Evolutionary conservation across 169 alveolate species (phyloP).

Genomic region (Toxoplasma gondii): DNA sequence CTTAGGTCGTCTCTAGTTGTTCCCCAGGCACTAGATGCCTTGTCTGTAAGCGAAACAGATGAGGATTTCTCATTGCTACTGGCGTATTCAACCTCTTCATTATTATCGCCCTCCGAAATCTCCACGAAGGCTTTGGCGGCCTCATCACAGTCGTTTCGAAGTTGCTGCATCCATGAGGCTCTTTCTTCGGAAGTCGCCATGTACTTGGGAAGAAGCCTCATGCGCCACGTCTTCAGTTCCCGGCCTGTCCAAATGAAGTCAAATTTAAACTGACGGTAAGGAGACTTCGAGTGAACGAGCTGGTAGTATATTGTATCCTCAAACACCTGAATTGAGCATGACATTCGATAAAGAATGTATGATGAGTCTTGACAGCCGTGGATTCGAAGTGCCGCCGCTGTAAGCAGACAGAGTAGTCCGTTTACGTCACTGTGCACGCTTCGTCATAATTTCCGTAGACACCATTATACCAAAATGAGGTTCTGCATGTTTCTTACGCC

Average conservation of each 20-base stretch:
- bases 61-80: background rate
- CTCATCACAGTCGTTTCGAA: slow-evolving; percentile 62
- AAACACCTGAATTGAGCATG: slow-evolving; percentile 51
- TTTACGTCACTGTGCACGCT: too few relatives aligned
- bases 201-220: slow-evolving; percentile 72
- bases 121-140: background rate
- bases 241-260: slow-evolving; percentile 79
- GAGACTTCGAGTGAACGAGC: slow-evolving; percentile 72
- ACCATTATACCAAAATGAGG: too few relatives aligned
- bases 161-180: slow-evolving; percentile 78
- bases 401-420: too few relatives aligned
- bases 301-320: slow-evolving; percentile 73
- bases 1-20: too few relatives aligned
- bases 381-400: too few relatives aligned
- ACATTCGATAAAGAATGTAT: background rate
- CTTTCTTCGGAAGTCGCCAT: slow-evolving; percentile 77
- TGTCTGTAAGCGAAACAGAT: background rate
- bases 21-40: background rate
- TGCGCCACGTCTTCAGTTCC: slow-evolving; percentile 74
- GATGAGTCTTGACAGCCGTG: too few relatives aligned
- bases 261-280: slow-evolving; percentile 74
- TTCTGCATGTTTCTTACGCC: too few relatives aligned
- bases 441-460: too few relatives aligned
- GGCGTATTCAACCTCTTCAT: background rate
- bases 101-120: slow-evolving; percentile 23